Evolutionary conservation across 805 yeast genomes (phyloP).

Genomic region (Pichia occidentalis): DNA sequence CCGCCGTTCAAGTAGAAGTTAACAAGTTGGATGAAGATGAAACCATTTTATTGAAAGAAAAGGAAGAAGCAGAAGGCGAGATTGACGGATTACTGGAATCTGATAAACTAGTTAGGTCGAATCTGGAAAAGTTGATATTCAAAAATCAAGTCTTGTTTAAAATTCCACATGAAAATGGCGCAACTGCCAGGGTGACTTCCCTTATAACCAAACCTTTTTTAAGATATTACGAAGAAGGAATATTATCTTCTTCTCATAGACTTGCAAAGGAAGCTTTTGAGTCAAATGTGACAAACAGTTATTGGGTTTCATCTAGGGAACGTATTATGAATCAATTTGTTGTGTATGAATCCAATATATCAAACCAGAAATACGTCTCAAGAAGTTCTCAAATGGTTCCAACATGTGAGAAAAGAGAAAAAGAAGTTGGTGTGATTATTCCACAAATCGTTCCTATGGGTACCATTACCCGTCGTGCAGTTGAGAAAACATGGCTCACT

Average conservation of each 20-base stretch:
- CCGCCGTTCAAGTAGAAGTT: too few relatives aligned
- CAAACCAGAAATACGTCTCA: neutral
- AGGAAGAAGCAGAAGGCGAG: neutral
- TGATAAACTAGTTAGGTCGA: slow-evolving; percentile 16
- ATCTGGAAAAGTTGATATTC: slow-evolving; percentile 3
- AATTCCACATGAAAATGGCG: slow-evolving; percentile 87
- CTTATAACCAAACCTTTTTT: slow-evolving; percentile 73
- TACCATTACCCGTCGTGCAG: slow-evolving; percentile 92
- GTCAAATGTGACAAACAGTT: slow-evolving; percentile 75
- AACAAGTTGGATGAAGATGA: neutral
- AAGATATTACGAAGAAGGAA: slow-evolving; percentile 64
- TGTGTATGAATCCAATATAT: slow-evolving; percentile 35
- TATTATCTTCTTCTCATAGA: slow-evolving; percentile 61
- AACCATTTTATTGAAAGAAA: too few relatives aligned
- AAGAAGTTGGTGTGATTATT: slow-evolving; percentile 59
- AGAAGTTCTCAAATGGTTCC: slow-evolving; percentile 6
- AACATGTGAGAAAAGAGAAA: slow-evolving; percentile 10
- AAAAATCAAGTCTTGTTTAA: slow-evolving; percentile 39
- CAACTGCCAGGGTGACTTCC: slow-evolving; percentile 61
- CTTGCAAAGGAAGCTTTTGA: slow-evolving; percentile 72
- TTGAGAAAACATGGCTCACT: slow-evolving; percentile 95
- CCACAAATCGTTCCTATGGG: slow-evolving; percentile 93
- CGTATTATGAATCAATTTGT: slow-evolving; percentile 83
- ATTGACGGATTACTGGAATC: slow-evolving; percentile 8
- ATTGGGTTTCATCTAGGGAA: slow-evolving; percentile 89